phyloP scores from a whole-genome alignment of 345 rosid species.

The Sapria himalayana region DNA sequence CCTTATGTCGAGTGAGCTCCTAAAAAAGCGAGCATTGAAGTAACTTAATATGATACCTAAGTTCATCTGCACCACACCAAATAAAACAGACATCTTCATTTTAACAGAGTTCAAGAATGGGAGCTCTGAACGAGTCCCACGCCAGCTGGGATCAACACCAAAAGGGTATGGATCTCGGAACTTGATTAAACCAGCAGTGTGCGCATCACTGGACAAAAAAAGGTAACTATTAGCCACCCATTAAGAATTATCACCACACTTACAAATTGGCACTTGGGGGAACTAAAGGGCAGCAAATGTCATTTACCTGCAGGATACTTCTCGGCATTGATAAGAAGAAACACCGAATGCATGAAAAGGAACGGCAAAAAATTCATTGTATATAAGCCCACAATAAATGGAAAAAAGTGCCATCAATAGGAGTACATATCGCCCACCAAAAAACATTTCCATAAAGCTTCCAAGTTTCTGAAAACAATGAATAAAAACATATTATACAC shows the following conservation, averaged over 20 bases:
- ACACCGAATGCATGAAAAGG: constrained; percentile 90
- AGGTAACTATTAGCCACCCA: background rate
- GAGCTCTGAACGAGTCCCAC: constrained; percentile 91
- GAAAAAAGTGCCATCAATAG: constrained; percentile 87
- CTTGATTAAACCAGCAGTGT: constrained; percentile 52
- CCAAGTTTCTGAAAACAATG: constrained; percentile 60
- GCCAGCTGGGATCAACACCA: constrained; percentile 99
- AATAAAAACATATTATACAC: no score
- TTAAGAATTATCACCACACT: constrained; percentile 3
- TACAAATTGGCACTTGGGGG: constrained; percentile 1
- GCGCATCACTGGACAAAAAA: constrained; percentile 43
- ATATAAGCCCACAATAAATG: constrained; percentile 88
- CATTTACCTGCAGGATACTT: constrained; percentile 53
- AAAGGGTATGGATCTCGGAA: constrained; percentile 73
- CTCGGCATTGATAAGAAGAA: constrained; percentile 88
- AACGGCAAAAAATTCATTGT: constrained; percentile 91
- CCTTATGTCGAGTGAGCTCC: constrained; percentile 67
- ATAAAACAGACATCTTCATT: constrained; percentile 93
- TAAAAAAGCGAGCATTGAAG: constrained; percentile 66
- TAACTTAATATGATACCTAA: constrained; percentile 69
- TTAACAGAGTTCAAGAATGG: constrained; percentile 88
- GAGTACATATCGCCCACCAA: constrained; percentile 85
- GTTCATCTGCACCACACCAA: constrained; percentile 93
- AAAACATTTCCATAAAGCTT: constrained; percentile 98
- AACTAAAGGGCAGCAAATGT: constrained; percentile 1